These are phyloP conservation scores for Phellopilus nigrolimitatus DNA, from an alignment of 1,284 basidiomycete species.

Conservation along the genomic window DNA sequence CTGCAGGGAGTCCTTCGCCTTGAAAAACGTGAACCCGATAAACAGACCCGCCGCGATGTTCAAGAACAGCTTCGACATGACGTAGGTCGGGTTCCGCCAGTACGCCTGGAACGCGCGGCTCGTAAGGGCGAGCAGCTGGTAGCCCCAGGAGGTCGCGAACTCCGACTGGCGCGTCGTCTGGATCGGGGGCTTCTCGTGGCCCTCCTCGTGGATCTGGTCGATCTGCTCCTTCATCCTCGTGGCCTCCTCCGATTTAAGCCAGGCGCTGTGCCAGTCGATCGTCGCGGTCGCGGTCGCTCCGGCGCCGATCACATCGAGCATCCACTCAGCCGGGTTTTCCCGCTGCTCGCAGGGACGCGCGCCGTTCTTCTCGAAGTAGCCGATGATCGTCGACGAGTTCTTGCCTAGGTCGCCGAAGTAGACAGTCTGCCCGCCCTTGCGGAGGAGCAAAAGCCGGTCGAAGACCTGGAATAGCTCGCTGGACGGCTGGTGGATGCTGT, in stretches of 20 bases:
- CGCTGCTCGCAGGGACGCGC: constrained; percentile 35
- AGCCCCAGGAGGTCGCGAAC: constrained; percentile 45
- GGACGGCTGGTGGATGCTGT: constrained; percentile 51
- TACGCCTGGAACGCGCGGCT: constrained; percentile 49
- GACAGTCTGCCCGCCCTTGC: constrained; percentile 71
- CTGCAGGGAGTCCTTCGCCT: constrained; percentile 14
- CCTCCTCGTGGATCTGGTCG: constrained; percentile 35
- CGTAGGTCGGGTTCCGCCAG: constrained; percentile 53
- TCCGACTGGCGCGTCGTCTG: constrained; percentile 33
- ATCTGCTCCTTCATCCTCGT: constrained; percentile 28
- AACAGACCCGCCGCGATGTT: constrained; percentile 18
- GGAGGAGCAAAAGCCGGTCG: constrained; percentile 52
- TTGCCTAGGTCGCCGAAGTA: constrained; percentile 75
- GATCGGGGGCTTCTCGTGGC: constrained; percentile 34
- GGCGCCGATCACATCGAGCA: constrained; percentile 55
- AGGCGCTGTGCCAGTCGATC: constrained; percentile 42
- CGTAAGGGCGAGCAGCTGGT: constrained; percentile 43
- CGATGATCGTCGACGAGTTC: constrained; percentile 50
- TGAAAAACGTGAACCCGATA: constrained; percentile 21
- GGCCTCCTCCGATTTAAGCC: constrained; percentile 35
- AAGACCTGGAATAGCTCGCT: constrained; percentile 72
- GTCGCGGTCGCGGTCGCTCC: constrained; percentile 38
- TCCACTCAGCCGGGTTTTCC: constrained; percentile 54
- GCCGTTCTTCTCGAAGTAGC: constrained; percentile 67
- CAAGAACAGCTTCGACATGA: constrained; percentile 40